Conservation (phyloP, 2,329 filamentous ascomycete genomes). For the Mycocentrospora acerina region DNA sequence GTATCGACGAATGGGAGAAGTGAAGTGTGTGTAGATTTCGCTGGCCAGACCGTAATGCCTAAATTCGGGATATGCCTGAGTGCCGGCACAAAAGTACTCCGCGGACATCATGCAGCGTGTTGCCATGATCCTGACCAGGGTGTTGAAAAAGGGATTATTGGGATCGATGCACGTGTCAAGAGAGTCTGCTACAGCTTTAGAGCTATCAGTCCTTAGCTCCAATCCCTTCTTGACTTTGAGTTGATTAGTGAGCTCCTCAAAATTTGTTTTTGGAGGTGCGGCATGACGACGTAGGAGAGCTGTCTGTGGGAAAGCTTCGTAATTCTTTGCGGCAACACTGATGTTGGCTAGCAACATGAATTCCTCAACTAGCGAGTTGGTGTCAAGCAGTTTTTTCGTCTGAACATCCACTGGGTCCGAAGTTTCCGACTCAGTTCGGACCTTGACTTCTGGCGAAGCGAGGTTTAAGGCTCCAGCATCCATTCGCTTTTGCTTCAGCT, state of each 20-base stretch:
- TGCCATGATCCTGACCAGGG: slow-evolving; percentile 92
- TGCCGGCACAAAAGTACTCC: slow-evolving; percentile 96
- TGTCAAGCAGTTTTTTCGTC: slow-evolving; percentile 90
- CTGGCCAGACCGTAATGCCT: slow-evolving; percentile 94
- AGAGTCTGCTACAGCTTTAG: slow-evolving; percentile 89
- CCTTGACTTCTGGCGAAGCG: slow-evolving; percentile 95
- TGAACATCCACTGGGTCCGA: slow-evolving; percentile 96
- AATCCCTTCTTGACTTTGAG: slow-evolving; percentile 83
- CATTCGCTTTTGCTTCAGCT: slow-evolving; percentile 92
- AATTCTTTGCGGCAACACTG: slow-evolving; percentile 86
- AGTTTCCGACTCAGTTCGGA: slow-evolving; percentile 92
- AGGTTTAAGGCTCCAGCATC: slow-evolving; percentile 89
- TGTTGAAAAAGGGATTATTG: slow-evolving; percentile 94
- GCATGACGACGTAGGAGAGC: slow-evolving; percentile 90
- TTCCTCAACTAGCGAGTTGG: slow-evolving; percentile 96
- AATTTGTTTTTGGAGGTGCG: slow-evolving; percentile 91
- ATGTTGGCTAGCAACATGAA: slow-evolving; percentile 99
- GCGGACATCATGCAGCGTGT: slow-evolving; percentile 99
- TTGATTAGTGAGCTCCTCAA: slow-evolving; percentile 90
- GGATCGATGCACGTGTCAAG: slow-evolving; percentile 81
- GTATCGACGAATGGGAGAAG: slow-evolving; percentile 93
- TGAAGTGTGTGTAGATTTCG: slow-evolving; percentile 99
- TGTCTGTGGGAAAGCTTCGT: slow-evolving; percentile 90
- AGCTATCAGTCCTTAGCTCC: slow-evolving; percentile 80
- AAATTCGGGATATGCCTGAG: slow-evolving; percentile 91